Evolutionary conservation across 2,329 filamentous ascomycete genomes (phyloP).

Genomic region (Phialophora chinensis): DNA sequence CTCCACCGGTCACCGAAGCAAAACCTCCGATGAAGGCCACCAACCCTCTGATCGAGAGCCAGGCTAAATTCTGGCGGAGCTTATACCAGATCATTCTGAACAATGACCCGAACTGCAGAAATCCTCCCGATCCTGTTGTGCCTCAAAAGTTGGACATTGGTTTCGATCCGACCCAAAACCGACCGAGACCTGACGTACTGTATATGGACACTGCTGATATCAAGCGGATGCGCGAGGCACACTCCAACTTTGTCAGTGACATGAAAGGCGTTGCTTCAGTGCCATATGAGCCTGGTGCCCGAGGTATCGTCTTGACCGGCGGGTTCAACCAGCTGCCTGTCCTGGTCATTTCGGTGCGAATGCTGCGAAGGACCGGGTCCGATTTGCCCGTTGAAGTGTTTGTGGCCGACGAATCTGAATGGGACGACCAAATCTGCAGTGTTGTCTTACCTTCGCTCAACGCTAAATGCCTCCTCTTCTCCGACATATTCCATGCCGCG

Average conservation of each 20-base stretch:
- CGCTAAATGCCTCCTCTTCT: constrained; percentile 47
- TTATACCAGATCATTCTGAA: constrained; percentile 36
- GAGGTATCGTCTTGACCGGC: constrained; percentile 54
- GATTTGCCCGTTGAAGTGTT: constrained; percentile 52
- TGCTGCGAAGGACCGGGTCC: constrained; percentile 50
- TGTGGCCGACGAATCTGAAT: constrained; percentile 46
- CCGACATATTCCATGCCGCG: constrained; percentile 39
- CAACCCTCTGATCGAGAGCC: constrained; percentile 32
- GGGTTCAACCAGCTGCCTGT: constrained; percentile 46
- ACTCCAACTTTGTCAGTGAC: constrained; percentile 50
- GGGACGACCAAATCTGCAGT: constrained; percentile 49
- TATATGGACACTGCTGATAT: constrained; percentile 45
- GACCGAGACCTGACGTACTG: constrained; percentile 47
- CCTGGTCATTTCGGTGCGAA: constrained; percentile 49
- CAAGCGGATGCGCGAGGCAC: constrained; percentile 47
- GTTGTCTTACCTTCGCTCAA: constrained; percentile 47
- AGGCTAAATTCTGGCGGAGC: constrained; percentile 37
- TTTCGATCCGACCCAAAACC: constrained; percentile 35
- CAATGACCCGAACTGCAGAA: constrained; percentile 38
- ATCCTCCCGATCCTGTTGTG: constrained; percentile 36
- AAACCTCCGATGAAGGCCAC: constrained; percentile 7
- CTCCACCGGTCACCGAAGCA: neutral
- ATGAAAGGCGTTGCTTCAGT: constrained; percentile 39
- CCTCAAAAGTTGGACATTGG: constrained; percentile 38
- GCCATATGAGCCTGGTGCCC: constrained; percentile 44